phyloP scores from a whole-genome alignment of 768 basidiomycete genomes.

The Suillus discolor region DNA sequence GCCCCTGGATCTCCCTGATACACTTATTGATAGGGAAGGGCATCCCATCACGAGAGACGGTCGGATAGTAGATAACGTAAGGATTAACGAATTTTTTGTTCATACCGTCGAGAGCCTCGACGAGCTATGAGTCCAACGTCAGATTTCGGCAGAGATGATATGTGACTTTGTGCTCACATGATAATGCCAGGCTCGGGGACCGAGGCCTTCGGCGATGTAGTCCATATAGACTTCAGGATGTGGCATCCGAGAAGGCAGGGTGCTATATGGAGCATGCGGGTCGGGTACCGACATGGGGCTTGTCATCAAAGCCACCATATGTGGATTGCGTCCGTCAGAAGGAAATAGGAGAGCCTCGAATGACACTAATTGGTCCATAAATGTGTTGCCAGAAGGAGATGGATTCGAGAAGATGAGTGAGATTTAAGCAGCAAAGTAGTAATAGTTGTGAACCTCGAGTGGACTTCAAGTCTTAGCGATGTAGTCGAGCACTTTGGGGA shows the following conservation, averaged over 20 bases:
- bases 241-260: conserved; percentile 62
- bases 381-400: conserved; percentile 16
- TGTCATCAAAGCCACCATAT: conserved; percentile 73
- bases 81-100: conserved; percentile 75
- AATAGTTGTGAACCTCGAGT: conserved; percentile 16
- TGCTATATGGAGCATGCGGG: conserved; percentile 47
- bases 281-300: conserved; percentile 53
- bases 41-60: conserved; percentile 76
- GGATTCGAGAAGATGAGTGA: conserved; percentile 10
- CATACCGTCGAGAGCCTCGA: conserved; percentile 81
- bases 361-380: conserved; percentile 66
- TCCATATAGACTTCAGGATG: conserved; percentile 89
- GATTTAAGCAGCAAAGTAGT: conserved; percentile 5
- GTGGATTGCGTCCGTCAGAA: conserved; percentile 74
- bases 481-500: conserved; percentile 24
- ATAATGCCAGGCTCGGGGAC: conserved; percentile 70
- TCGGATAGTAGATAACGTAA: conserved; percentile 81
- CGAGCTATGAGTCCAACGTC: conserved; percentile 44
- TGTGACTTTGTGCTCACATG: conserved; percentile 47
- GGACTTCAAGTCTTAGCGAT: conserved; percentile 20
- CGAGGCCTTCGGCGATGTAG: conserved; percentile 75
- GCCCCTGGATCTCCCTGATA: conserved; percentile 74
- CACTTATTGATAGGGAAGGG: conserved; percentile 80
- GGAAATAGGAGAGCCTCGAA: conserved; percentile 79
- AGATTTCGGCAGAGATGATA: conserved; percentile 19